Percentiles rank a stretch among this genome's conserved stretches.
Conservation (phyloP, 2,329 filamentous ascomycete species). For the Trichoderma sp. region DNA sequence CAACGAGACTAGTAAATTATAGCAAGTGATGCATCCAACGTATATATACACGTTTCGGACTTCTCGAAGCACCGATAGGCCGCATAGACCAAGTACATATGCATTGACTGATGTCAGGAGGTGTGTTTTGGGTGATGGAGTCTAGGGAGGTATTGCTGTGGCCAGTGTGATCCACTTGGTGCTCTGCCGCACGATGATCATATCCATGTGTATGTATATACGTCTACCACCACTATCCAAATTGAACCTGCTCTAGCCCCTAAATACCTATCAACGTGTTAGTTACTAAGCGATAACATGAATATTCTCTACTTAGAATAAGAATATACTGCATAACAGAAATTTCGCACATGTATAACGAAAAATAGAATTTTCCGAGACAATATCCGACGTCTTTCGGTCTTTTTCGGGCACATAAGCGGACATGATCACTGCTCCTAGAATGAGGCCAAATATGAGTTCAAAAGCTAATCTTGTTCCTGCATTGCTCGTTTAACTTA, state of each 20-base stretch:
- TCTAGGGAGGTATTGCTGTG: background rate
- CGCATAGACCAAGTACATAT: background rate
- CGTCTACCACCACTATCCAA: background rate
- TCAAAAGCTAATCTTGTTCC: background rate
- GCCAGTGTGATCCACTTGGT: background rate
- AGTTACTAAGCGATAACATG: background rate
- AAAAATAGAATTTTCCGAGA: background rate
- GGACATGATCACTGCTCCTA: background rate
- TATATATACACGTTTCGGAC: background rate
- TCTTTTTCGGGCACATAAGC: background rate
- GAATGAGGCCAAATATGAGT: background rate
- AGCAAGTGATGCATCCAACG: background rate
- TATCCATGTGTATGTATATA: background rate
- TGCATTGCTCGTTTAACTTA: background rate
- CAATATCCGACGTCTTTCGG: background rate
- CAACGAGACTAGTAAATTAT: background rate
- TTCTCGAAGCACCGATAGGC: background rate
- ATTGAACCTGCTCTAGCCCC: background rate
- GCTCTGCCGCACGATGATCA: background rate
- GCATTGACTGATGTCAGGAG: background rate
- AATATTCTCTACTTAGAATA: background rate
- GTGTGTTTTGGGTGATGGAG: background rate
- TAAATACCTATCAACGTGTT: background rate
- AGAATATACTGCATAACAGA: background rate
- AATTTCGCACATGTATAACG: background rate